phyloP scores from a whole-genome alignment of 2,329 filamentous ascomycete genomes.

The Plectosphaerella sp. region DNA sequence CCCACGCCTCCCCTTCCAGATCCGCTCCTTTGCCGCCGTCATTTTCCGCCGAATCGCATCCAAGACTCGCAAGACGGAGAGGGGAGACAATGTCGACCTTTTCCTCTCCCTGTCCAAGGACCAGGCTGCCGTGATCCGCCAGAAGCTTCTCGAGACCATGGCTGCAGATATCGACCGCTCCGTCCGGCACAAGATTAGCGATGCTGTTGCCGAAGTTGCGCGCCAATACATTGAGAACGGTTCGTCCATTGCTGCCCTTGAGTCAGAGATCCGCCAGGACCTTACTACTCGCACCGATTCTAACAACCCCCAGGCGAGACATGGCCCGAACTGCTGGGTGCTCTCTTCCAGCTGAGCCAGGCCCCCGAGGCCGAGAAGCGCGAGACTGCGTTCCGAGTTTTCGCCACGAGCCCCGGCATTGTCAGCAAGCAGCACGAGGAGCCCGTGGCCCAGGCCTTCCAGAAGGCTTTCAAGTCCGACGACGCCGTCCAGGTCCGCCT shows the following conservation, averaged over 20 bases:
- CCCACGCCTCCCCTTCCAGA: slow-evolving; percentile 41
- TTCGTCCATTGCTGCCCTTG: slow-evolving; percentile 38
- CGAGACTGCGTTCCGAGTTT: slow-evolving; percentile 91
- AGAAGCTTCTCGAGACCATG: slow-evolving; percentile 77
- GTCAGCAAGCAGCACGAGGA: slow-evolving; percentile 96
- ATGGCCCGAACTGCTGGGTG: slow-evolving; percentile 85
- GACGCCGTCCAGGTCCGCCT: slow-evolving; percentile 80
- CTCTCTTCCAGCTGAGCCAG: slow-evolving; percentile 87
- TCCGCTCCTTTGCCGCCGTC: slow-evolving; percentile 85
- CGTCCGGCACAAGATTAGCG: slow-evolving; percentile 92
- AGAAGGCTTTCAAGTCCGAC: slow-evolving; percentile 83
- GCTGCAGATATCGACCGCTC: slow-evolving; percentile 66
- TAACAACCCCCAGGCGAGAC: slow-evolving; percentile 56
- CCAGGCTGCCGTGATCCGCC: slow-evolving; percentile 73
- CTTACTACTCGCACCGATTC: not conserved
- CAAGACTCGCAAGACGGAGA: slow-evolving; percentile 74
- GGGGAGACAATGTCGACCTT: slow-evolving; percentile 71
- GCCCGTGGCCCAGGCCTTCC: slow-evolving; percentile 82
- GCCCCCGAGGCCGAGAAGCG: slow-evolving; percentile 77
- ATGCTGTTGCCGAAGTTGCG: slow-evolving; percentile 94
- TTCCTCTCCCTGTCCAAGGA: slow-evolving; percentile 75
- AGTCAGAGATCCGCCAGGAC: not conserved
- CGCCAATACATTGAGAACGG: slow-evolving; percentile 91
- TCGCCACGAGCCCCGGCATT: slow-evolving; percentile 89
- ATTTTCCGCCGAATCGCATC: slow-evolving; percentile 92